A percentile compares a stretch with the other conserved stretches of the same genome.
Conservation (phyloP, 176 grass and related monocot species). For the Hordeum marinum region DNA sequence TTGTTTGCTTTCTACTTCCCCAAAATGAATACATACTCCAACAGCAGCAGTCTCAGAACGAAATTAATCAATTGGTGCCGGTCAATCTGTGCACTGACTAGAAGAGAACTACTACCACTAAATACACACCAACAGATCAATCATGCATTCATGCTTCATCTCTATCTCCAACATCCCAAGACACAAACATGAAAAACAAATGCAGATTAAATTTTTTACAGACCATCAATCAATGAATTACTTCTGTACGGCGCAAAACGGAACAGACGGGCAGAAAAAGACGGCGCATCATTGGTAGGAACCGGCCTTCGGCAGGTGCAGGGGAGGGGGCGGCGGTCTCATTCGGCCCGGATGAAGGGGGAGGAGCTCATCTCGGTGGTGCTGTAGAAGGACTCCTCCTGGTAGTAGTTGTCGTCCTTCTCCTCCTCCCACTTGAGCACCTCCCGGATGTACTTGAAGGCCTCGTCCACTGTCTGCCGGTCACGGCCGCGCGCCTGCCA, state of each 20-base stretch:
- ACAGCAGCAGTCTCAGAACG: not conserved
- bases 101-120: not conserved
- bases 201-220: not conserved
- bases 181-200: not conserved
- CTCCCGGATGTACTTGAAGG: slow-evolving; percentile 76
- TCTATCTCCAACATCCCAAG: not conserved
- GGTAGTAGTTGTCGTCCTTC: slow-evolving; percentile 61
- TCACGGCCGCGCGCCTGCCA: slow-evolving; percentile 69
- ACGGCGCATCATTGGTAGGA: not conserved
- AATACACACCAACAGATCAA: not conserved
- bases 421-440: slow-evolving; percentile 91
- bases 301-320: not conserved
- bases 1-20: not conserved
- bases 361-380: slow-evolving; percentile 91
- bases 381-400: slow-evolving; percentile 76
- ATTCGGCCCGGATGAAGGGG: slow-evolving; percentile 72
- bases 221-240: not conserved
- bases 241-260: not conserved
- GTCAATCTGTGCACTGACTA: not conserved
- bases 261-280: not conserved
- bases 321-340: not conserved
- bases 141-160: not conserved
- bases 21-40: not conserved
- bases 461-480: slow-evolving; percentile 63
- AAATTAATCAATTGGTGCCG: not conserved